These are phyloP conservation scores for Cryomyces minteri DNA, from an alignment of 495 filamentous ascomycete species.

Conservation along the genomic window DNA sequence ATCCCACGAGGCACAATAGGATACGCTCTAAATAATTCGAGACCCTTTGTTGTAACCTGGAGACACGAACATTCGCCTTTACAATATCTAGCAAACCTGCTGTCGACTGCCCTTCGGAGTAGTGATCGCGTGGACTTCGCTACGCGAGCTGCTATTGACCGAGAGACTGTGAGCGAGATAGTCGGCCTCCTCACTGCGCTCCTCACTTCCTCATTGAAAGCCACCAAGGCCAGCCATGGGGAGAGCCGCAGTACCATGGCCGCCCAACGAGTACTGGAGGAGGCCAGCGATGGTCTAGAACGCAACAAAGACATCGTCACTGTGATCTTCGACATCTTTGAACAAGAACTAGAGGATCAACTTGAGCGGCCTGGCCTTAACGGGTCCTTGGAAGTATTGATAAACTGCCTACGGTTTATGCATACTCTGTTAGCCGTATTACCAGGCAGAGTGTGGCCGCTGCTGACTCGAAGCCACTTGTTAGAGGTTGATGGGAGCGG, in stretches of 20 bases:
- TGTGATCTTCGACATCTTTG: slow-evolving; percentile 70
- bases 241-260: slow-evolving; percentile 25
- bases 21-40: slow-evolving; percentile 47
- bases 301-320: slow-evolving; percentile 60
- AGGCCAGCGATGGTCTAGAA: slow-evolving; percentile 54
- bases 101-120: slow-evolving; percentile 22
- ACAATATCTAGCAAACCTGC: slow-evolving; percentile 54
- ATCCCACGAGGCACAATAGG: slow-evolving; percentile 50
- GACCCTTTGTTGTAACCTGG: slow-evolving; percentile 46
- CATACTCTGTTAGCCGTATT: slow-evolving; percentile 47
- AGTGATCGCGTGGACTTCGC: slow-evolving; percentile 10
- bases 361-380: slow-evolving; percentile 32
- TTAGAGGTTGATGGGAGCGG: slow-evolving; percentile 54
- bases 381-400: slow-evolving; percentile 37
- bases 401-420: slow-evolving; percentile 64
- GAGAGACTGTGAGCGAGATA: slow-evolving; percentile 40
- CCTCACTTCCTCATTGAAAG: slow-evolving; percentile 26
- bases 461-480: slow-evolving; percentile 60
- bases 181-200: slow-evolving; percentile 40
- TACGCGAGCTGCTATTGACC: slow-evolving; percentile 11
- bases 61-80: slow-evolving; percentile 59
- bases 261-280: slow-evolving; percentile 36
- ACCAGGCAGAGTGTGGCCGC: slow-evolving; percentile 75
- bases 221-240: slow-evolving; percentile 13
- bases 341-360: slow-evolving; percentile 49